Evolutionary conservation across 768 basidiomycete genomes (phyloP).

Genomic region (Hericium erinaceus): DNA sequence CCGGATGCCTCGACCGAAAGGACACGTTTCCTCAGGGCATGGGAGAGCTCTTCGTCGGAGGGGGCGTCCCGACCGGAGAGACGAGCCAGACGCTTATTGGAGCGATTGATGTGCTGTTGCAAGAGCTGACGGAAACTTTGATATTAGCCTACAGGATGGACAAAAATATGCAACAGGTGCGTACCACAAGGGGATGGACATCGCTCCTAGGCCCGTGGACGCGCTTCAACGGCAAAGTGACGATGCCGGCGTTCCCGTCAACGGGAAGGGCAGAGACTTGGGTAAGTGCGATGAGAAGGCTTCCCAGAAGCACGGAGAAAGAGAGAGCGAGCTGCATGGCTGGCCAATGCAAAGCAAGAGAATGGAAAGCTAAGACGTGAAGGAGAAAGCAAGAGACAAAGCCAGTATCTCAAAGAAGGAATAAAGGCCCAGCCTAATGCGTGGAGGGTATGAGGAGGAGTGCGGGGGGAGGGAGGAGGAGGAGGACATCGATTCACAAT

Average conservation of each 20-base stretch:
- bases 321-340: conserved; percentile 49
- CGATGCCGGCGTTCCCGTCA: conserved; percentile 22
- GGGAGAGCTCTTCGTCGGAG: conserved; percentile 35
- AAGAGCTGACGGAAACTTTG: conserved; percentile 32
- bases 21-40: conserved; percentile 35
- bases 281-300: conserved; percentile 34
- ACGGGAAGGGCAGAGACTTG: conserved; percentile 35
- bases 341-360: not conserved
- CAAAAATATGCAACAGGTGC: conserved; percentile 11
- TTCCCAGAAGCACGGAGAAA: conserved; percentile 44
- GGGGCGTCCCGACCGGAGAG: conserved; percentile 55
- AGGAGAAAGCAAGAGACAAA: not conserved
- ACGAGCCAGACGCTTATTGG: conserved; percentile 52
- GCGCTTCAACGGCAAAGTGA: conserved; percentile 36
- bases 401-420: not conserved
- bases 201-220: conserved; percentile 20
- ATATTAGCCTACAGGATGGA: too few species aligned
- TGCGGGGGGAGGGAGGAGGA: not conserved
- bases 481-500: not conserved
- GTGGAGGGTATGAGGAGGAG: not conserved
- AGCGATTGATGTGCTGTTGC: conserved; percentile 65
- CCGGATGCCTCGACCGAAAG: not conserved
- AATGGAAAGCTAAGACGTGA: not conserved
- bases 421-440: not conserved
- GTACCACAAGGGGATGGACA: conserved; percentile 35